Evolutionary conservation across 1,139 yeast genomes (phyloP).

Genomic region (Meyerozyma sp.): DNA sequence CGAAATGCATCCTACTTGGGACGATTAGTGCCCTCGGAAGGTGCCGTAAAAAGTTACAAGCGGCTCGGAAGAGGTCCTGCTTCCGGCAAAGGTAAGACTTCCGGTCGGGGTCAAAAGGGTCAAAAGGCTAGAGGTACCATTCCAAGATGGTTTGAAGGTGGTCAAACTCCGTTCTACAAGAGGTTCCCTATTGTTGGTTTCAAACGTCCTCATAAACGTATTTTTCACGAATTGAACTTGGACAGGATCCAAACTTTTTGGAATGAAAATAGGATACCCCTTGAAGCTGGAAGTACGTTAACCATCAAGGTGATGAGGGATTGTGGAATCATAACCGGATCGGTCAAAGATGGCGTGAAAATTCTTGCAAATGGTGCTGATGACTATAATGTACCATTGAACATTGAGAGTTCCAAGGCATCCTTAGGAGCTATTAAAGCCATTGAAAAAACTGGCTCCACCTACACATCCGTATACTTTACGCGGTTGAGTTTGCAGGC

Average conservation of each 20-base stretch:
- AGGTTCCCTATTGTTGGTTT: slow-evolving; percentile 91
- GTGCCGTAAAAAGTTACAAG: slow-evolving; percentile 43
- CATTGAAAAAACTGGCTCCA: slow-evolving; percentile 69
- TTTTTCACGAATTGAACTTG: slow-evolving; percentile 51
- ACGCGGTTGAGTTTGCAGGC: slow-evolving; percentile 64
- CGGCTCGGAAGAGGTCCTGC: slow-evolving; percentile 97
- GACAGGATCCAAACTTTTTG: slow-evolving; percentile 57
- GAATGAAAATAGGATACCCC: slow-evolving; percentile 62
- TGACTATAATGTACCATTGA: slow-evolving; percentile 52
- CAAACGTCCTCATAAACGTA: slow-evolving; percentile 50
- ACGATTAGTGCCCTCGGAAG: slow-evolving; percentile 34
- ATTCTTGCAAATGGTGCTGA: slow-evolving; percentile 67
- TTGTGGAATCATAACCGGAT: slow-evolving; percentile 67
- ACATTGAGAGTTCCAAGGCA: slow-evolving; percentile 80
- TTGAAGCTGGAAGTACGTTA: slow-evolving; percentile 59
- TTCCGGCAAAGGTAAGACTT: slow-evolving; percentile 86
- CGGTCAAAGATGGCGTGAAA: slow-evolving; percentile 76
- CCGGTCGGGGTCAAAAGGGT: slow-evolving; percentile 98
- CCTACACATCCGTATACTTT: slow-evolving; percentile 68
- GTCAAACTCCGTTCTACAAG: slow-evolving; percentile 91
- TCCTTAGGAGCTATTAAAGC: slow-evolving; percentile 66
- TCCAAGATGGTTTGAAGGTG: slow-evolving; percentile 96
- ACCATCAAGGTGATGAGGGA: slow-evolving; percentile 62
- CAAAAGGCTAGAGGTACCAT: slow-evolving; percentile 93
- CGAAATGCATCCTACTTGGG: slow-evolving; percentile 26